Percentiles rank a stretch among this genome's conserved stretches.
These are phyloP conservation scores for Ceratocystis destructans DNA, from an alignment of 2,329 filamentous ascomycete genomes.

Conservation along the genomic window DNA sequence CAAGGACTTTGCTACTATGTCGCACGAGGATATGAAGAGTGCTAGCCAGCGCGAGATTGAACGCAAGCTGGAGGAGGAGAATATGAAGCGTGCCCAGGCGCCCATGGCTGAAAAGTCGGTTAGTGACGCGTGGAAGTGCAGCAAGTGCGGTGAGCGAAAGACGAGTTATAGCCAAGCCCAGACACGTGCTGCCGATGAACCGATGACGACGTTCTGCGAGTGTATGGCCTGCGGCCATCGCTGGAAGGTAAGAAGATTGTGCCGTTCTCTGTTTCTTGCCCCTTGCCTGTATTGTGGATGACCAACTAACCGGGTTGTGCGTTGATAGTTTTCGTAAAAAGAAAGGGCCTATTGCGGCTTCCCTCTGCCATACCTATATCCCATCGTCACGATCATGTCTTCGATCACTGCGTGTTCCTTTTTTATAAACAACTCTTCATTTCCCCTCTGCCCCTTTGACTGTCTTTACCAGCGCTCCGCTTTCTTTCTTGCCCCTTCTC, in stretches of 20 bases:
- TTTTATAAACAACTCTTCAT: neutral
- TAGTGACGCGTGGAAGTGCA: slow-evolving; percentile 73
- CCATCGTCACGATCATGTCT: neutral
- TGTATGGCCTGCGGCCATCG: slow-evolving; percentile 56
- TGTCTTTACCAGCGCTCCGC: slow-evolving; percentile 1
- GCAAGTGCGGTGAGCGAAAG: slow-evolving; percentile 84
- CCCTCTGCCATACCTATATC: neutral
- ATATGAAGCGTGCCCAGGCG: slow-evolving; percentile 95
- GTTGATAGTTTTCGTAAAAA: slow-evolving; percentile 16
- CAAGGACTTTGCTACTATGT: slow-evolving; percentile 70
- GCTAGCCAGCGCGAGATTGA: slow-evolving; percentile 67
- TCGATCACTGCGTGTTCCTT: neutral
- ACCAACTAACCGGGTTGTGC: neutral
- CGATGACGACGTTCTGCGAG: slow-evolving; percentile 66
- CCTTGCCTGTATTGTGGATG: neutral
- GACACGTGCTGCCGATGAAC: slow-evolving; percentile 89
- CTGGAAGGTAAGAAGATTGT: slow-evolving; percentile 49
- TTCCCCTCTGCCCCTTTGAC: neutral
- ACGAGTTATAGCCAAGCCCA: slow-evolving; percentile 95
- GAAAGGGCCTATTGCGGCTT: neutral
- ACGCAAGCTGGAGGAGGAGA: slow-evolving; percentile 66
- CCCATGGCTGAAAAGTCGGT: slow-evolving; percentile 84
- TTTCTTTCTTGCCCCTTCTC: slow-evolving; percentile 17
- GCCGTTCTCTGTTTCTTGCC: neutral
- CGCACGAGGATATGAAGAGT: slow-evolving; percentile 80